Evolutionary conservation across 2,329 filamentous ascomycete genomes (phyloP), one percentile per base, ranked within the genome.

Genomic region (Escovopsis sp.): DNA sequence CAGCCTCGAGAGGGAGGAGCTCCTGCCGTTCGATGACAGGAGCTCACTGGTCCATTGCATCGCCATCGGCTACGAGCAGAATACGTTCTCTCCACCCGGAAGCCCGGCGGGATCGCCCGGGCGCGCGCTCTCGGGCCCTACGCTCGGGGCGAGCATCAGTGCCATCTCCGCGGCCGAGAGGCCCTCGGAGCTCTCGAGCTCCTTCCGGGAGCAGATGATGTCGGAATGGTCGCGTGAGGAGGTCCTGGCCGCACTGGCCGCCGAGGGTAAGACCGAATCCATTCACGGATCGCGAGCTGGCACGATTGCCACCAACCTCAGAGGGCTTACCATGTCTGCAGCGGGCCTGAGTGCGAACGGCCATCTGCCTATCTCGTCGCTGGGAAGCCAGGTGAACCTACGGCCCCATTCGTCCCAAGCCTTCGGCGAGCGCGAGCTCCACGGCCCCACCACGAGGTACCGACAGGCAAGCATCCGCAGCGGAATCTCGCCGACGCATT

Each of bases 151-250:
- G 41, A 65, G 55, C 46, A 57, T 66, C 49, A 67, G 52, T 54
- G 55, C 54, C 25, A 63, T 53, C 41, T 61, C 62, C 8, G 54
- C 60, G 2, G 45, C 57, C 40, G 57, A 66, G 16, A 53, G 54
- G 5, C 65, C 70, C 31, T 59, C 63, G n/a, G 71, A 79, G 43
- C 65, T 94, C 2, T 82, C 86, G 0, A 58, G 65, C 13, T 69
- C 67, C 25, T 74, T 86, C 50, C 77, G 72, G 48, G 84, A 91
- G 47, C 74, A 84, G 49, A 84, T 95, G 73, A 64, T 86, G 43
- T 67, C 74, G 15, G 75, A 84, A 38, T 95, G 89, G 89, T 81
- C 77, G 33, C 79, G 79, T 53, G 87, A 94, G 16, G 63, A 68
- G 12, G 83, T 82, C 29, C 65, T 91, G 40, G 73, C 79, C 10